Percentiles rank a stretch among this genome's conserved stretches.
phyloP scores from a whole-genome alignment of 2,329 filamentous ascomycete species.

The Cercospora sojina region DNA sequence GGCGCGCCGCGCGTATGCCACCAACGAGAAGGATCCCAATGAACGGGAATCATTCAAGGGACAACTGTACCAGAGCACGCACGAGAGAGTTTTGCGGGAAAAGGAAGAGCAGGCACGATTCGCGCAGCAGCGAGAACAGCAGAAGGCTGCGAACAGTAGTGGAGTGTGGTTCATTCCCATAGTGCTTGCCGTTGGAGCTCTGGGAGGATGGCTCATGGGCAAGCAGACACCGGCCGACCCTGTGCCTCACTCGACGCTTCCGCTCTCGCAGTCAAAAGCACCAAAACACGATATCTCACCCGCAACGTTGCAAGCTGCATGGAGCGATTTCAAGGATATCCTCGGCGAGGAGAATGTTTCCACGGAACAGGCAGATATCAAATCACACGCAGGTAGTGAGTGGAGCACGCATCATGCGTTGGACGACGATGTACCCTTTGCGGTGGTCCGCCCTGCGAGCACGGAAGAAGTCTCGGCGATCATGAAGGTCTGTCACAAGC shows the following conservation, averaged over 20 bases:
- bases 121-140: conserved; percentile 39
- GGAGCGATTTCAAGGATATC: conserved; percentile 61
- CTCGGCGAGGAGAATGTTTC: conserved; percentile 64
- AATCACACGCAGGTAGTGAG: conserved; percentile 60
- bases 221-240: conserved; percentile 48
- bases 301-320: conserved; percentile 62
- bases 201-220: conserved; percentile 57
- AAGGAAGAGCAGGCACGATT: conserved; percentile 56
- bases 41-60: conserved; percentile 54
- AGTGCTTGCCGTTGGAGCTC: conserved; percentile 52
- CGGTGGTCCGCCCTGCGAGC: conserved; percentile 71
- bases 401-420: conserved; percentile 58
- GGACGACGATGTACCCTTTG: conserved; percentile 49
- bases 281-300: conserved; percentile 57
- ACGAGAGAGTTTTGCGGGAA: conserved; percentile 58
- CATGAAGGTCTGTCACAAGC: conserved; percentile 81
- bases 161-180: conserved; percentile 37
- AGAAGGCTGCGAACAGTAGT: conserved; percentile 32
- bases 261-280: conserved; percentile 49
- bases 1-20: conserved; percentile 40
- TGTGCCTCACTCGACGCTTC: conserved; percentile 55
- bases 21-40: conserved; percentile 40
- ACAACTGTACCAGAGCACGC: conserved; percentile 62
- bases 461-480: conserved; percentile 84
- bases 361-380: conserved; percentile 54